Base-by-base conservation (phyloP, 2,329 filamentous ascomycete genomes). In the Rugonectria rugulosa region DNA sequence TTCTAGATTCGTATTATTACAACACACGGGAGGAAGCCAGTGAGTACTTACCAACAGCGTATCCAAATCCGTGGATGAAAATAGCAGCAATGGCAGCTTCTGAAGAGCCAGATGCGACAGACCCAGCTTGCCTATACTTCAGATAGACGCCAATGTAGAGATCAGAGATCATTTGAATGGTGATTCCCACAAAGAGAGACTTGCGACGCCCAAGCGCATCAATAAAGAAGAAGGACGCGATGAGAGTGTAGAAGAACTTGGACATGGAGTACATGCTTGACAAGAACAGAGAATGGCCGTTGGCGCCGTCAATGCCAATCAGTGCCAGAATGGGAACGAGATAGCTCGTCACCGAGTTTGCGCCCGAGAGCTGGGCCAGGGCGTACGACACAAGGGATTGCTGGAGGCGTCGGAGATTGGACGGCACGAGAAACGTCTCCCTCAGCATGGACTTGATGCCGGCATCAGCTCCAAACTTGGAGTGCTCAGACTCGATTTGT, bases 51-150 rank as follows among this genome's bases (percentile, higher is more conserved):
- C 68, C 69, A 17, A 70, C 69, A 15, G 72, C 71, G 58, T 77
- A 80, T 5, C 76, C 78, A 40, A 80, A 77, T 1, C 70, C 77
- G 45, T 80, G 77, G 7, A 79, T 63, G 42, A 76, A 81, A 17
- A 80, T 72, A 2, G 74, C 71, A 0, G 76, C 77, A 19, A 80
- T 71, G 3, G 77, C 78, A 0, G 63, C 75, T 26, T 75, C 62
- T 1, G 70, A 72, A 5, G 76, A 68, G 2, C 60, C 61, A 1
- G 59, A 49, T 5, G 70, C 49, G 4, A 72, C 64, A 0, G 49
- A 11, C 0, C 66, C 68, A 0, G 56, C 20, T 51, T 72, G 63
- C 44, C 69, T 54, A 34, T 67, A 71, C 44, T 74, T 76, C 38
- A 79, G 66, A 26, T 72, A 79, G 2, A 72, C 67, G 5, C 70